A percentile compares a stretch with the other conserved stretches of the same genome.
phyloP scores from a whole-genome alignment of 805 yeast genomes.

The Kuraishia ogatae region DNA sequence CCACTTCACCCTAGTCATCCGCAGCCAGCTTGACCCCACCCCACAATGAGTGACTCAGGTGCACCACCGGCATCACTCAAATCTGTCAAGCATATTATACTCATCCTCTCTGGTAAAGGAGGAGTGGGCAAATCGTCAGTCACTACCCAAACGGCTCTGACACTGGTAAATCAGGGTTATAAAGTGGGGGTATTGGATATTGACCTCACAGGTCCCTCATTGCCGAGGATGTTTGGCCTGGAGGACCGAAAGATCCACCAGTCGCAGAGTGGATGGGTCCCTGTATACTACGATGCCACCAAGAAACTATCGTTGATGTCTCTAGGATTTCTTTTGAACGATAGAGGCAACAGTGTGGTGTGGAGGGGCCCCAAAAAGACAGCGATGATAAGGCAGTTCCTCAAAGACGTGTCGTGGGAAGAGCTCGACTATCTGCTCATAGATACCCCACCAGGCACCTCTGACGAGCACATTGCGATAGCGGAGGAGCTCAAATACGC shows the following conservation, averaged over 20 bases:
- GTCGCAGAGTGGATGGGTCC: constrained; percentile 83
- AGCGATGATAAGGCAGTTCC: constrained; percentile 92
- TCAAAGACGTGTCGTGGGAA: constrained; percentile 85
- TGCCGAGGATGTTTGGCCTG: constrained; percentile 93
- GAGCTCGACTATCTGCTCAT: constrained; percentile 69
- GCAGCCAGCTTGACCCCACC: too few species aligned
- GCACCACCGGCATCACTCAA: constrained; percentile 16
- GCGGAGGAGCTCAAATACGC: constrained; percentile 79
- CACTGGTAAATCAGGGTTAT: constrained; percentile 59
- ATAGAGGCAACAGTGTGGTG: constrained; percentile 84
- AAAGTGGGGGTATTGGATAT: constrained; percentile 94
- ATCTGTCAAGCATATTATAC: constrained; percentile 64
- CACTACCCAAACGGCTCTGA: constrained; percentile 88
- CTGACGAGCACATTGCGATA: constrained; percentile 95
- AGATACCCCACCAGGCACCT: constrained; percentile 98
- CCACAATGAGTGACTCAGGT: not conserved
- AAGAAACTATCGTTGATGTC: constrained; percentile 66
- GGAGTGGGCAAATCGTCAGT: constrained; percentile 97
- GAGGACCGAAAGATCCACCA: constrained; percentile 78
- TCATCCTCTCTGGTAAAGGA: constrained; percentile 89
- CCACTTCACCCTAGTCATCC: too few species aligned
- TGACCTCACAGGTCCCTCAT: constrained; percentile 93
- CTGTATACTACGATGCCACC: constrained; percentile 47
- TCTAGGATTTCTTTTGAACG: constrained; percentile 75
- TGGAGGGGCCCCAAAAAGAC: constrained; percentile 99